Conservation (phyloP, 106 monocot genomes). For the Phalaenopsis equestris region DNA sequence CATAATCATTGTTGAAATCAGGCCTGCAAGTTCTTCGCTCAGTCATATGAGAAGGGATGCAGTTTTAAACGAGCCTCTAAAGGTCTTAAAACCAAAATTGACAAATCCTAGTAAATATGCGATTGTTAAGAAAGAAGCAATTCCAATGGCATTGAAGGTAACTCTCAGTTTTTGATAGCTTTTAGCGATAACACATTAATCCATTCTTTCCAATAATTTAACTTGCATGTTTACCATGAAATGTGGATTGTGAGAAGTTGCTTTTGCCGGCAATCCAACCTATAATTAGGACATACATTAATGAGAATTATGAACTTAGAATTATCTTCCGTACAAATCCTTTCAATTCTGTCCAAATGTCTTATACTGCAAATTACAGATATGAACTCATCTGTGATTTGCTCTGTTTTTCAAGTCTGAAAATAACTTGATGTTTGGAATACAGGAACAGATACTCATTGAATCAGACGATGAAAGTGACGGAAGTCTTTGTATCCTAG, state of each 20-base stretch:
- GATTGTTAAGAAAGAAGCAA: conserved; percentile 25
- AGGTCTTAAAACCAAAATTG: conserved; percentile 24
- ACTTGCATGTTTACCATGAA: background rate
- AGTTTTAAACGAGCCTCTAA: conserved; percentile 16
- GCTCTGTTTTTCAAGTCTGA: background rate
- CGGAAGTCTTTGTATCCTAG: conserved; percentile 41
- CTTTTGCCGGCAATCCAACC: too few species aligned
- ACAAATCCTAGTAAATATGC: conserved; percentile 8
- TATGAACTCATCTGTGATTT: background rate
- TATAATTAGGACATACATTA: too few species aligned
- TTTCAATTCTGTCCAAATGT: background rate
- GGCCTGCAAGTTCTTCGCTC: conserved; percentile 16
- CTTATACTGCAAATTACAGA: background rate
- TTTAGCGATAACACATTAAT: background rate
- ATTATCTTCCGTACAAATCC: background rate
- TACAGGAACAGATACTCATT: conserved; percentile 57
- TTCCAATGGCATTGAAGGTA: conserved; percentile 30
- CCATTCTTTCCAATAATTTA: background rate
- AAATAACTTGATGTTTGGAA: conserved; percentile 1
- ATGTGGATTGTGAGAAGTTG: background rate
- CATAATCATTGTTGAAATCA: conserved; percentile 16
- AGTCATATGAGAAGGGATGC: conserved; percentile 10
- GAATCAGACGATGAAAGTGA: conserved; percentile 79
- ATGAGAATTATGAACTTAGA: too few species aligned
- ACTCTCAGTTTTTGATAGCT: background rate